phyloP scores from a whole-genome alignment of 2,329 filamentous ascomycete species.

The Ascosphaera apis region DNA sequence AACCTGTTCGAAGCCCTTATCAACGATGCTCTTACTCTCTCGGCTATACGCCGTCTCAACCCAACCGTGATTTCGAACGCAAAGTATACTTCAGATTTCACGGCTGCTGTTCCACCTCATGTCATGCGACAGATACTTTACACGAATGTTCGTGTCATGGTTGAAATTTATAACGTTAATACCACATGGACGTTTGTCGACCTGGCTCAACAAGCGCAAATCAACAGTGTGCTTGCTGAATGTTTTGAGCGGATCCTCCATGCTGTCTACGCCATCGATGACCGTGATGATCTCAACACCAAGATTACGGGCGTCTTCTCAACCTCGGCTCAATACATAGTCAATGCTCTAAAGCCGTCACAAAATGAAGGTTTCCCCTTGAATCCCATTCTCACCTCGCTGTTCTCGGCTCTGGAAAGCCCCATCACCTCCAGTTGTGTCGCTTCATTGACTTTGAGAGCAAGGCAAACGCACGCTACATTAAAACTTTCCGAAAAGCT shows the following conservation, averaged over 20 bases:
- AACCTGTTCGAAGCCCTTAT: conserved; percentile 53
- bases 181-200: conserved; percentile 63
- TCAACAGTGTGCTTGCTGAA: conserved; percentile 44
- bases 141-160: conserved; percentile 48
- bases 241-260: conserved; percentile 49
- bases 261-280: conserved; percentile 53
- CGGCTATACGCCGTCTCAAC: conserved; percentile 20
- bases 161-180: conserved; percentile 70
- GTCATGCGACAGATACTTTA: conserved; percentile 48
- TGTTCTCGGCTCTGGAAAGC: conserved; percentile 37
- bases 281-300: conserved; percentile 23
- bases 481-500: conserved; percentile 45
- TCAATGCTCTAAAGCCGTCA: conserved; percentile 52
- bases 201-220: conserved; percentile 41
- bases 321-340: conserved; percentile 50
- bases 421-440: conserved; percentile 39
- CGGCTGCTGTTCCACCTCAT: conserved; percentile 56
- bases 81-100: conserved; percentile 21
- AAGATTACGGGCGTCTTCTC: conserved; percentile 42
- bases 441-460: conserved; percentile 31
- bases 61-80: conserved; percentile 12
- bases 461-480: conserved; percentile 38
- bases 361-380: conserved; percentile 49
- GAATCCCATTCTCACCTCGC: conserved; percentile 49
- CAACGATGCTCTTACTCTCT: conserved; percentile 43